phyloP scores from a whole-genome alignment of 1,284 basidiomycete species.

The Fomes fomentarius region DNA sequence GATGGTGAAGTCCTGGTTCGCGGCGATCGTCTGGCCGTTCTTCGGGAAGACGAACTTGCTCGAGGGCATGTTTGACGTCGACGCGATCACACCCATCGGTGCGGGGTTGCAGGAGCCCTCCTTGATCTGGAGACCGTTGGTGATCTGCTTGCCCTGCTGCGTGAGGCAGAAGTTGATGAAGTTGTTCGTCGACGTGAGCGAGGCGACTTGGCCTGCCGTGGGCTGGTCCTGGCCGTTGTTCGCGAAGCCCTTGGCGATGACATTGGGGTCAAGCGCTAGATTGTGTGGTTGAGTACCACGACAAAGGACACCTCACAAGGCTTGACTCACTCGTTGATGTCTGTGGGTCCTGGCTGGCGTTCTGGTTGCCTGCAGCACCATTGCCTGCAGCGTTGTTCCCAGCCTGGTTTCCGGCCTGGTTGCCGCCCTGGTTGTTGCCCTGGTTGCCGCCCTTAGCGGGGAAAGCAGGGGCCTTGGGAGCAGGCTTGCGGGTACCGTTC shows the following conservation, averaged over 20 bases:
- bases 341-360: constrained; percentile 22
- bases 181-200: constrained; percentile 53
- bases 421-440: constrained; percentile 24
- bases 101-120: constrained; percentile 35
- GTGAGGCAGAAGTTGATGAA: constrained; percentile 57
- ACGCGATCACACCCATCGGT: constrained; percentile 49
- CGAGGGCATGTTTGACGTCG: constrained; percentile 48
- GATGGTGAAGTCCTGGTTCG: constrained; percentile 52
- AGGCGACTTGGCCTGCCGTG: constrained; percentile 50
- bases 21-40: constrained; percentile 47
- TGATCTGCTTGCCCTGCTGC: constrained; percentile 41
- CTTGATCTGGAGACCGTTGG: constrained; percentile 35
- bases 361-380: constrained; percentile 13
- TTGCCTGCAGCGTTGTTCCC: constrained; percentile 17
- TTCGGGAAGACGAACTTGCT: constrained; percentile 50
- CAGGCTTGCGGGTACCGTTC: background rate
- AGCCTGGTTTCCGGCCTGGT: constrained; percentile 17
- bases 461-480: background rate
- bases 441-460: background rate
- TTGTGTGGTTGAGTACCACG: background rate
- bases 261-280: constrained; percentile 54
- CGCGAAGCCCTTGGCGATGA: constrained; percentile 55
- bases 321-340: constrained; percentile 31
- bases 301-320: constrained; percentile 33
- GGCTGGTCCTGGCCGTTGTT: constrained; percentile 51